These are phyloP conservation scores for Phytophthora cajani DNA, from an alignment of 352 stramenopile species.

Conservation along the genomic window DNA sequence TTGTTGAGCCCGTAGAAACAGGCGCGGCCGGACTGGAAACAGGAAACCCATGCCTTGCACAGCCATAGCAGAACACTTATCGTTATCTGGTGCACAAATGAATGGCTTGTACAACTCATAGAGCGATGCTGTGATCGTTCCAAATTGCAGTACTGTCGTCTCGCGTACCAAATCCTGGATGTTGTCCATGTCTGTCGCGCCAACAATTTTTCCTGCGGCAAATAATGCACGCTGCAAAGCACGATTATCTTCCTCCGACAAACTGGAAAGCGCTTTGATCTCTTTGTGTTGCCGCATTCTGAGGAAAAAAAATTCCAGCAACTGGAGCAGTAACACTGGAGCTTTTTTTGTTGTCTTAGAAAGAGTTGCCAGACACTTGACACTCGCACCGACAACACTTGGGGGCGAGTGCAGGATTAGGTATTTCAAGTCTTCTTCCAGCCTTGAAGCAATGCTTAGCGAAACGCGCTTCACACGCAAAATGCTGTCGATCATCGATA, in stretches of 20 bases:
- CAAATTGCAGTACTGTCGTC: conserved; percentile 48
- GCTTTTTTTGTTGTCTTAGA: conserved; percentile 48
- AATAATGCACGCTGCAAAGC: conserved; percentile 82
- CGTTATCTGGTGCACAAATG: conserved; percentile 49
- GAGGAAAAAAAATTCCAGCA: conserved; percentile 76
- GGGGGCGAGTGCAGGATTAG: conserved; percentile 72
- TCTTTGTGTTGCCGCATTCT: conserved; percentile 61
- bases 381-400: conserved; percentile 82
- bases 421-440: conserved; percentile 72
- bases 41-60: conserved; percentile 86
- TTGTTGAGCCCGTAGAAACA: conserved; percentile 81
- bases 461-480: conserved; percentile 63
- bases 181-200: conserved; percentile 69
- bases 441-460: conserved; percentile 42
- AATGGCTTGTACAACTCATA: conserved; percentile 69
- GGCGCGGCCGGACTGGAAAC: conserved; percentile 65
- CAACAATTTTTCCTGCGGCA: conserved; percentile 69
- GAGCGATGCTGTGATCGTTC: conserved; percentile 62
- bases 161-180: conserved; percentile 37
- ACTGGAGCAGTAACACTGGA: conserved; percentile 52
- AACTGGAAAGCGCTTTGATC: conserved; percentile 37
- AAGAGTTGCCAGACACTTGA: conserved; percentile 78
- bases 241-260: conserved; percentile 48
- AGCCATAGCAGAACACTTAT: conserved; percentile 68
- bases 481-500: conserved; percentile 73